Percentiles rank a stretch among this genome's conserved stretches.
Conservation (phyloP, 495 filamentous ascomycete genomes). For the Penicillium argentinense region DNA sequence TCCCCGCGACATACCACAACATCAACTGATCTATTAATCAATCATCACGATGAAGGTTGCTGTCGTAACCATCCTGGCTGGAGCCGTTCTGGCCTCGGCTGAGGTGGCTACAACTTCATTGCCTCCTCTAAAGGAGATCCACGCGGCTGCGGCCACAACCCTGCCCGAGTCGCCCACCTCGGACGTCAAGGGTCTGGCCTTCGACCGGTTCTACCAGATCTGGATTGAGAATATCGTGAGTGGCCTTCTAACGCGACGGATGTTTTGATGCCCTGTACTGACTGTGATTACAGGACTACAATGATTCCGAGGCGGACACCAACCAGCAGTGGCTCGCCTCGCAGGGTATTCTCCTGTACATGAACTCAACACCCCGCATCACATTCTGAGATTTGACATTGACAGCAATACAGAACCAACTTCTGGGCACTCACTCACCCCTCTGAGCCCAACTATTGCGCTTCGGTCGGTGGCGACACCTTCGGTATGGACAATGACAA, state of each 20-base stretch:
- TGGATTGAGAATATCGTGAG: constrained; percentile 72
- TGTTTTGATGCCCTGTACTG: neutral
- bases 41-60: constrained; percentile 26
- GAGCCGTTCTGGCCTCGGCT: constrained; percentile 23
- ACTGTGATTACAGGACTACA: constrained; percentile 48
- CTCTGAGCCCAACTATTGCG: constrained; percentile 70
- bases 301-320: constrained; percentile 47
- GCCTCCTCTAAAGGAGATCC: constrained; percentile 30
- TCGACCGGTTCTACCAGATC: constrained; percentile 66
- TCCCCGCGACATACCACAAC: neutral
- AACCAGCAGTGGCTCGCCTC: constrained; percentile 56
- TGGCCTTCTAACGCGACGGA: constrained; percentile 3
- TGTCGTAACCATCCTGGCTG: constrained; percentile 19
- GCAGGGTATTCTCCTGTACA: constrained; percentile 57
- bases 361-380: neutral
- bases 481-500: constrained; percentile 71
- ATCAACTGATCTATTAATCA: too few species aligned
- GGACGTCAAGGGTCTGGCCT: constrained; percentile 60
- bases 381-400: too few species aligned
- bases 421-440: constrained; percentile 64
- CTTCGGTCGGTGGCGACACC: constrained; percentile 60
- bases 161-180: constrained; percentile 49
- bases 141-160: constrained; percentile 27
- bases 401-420: constrained; percentile 52
- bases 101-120: constrained; percentile 25